Percentiles rank a stretch among this genome's conserved stretches.
phyloP scores from a whole-genome alignment of 2,329 filamentous ascomycete species.

The Ascochyta rabiei region DNA sequence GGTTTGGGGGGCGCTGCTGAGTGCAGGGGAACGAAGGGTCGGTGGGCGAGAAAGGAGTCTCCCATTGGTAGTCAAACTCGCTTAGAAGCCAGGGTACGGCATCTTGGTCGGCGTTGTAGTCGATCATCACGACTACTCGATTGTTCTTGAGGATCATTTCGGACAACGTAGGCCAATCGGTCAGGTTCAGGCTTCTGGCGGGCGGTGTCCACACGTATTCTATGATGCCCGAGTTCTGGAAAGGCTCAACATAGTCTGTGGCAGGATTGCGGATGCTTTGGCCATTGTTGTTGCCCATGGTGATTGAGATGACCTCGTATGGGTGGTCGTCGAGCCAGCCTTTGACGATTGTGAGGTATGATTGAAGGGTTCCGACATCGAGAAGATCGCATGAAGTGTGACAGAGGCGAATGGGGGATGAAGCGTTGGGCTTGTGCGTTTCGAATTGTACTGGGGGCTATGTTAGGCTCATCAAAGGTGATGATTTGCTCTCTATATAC shows the following conservation, averaged over 20 bases:
- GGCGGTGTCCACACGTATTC: constrained; percentile 76
- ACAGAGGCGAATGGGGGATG: constrained; percentile 70
- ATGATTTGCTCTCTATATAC: background rate
- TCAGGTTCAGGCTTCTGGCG: constrained; percentile 70
- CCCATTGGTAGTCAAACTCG: constrained; percentile 87
- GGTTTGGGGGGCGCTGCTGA: constrained; percentile 74
- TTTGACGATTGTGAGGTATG: constrained; percentile 72
- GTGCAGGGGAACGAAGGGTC: constrained; percentile 76
- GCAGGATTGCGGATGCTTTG: constrained; percentile 62
- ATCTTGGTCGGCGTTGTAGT: constrained; percentile 69
- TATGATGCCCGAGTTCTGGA: constrained; percentile 73
- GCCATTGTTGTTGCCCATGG: constrained; percentile 76
- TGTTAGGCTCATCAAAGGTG: background rate
- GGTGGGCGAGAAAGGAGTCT: constrained; percentile 82
- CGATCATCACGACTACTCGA: constrained; percentile 44
- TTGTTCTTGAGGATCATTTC: constrained; percentile 54
- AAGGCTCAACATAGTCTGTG: constrained; percentile 67
- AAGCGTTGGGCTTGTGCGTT: constrained; percentile 61
- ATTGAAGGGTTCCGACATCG: constrained; percentile 77
- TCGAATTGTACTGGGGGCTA: constrained; percentile 62
- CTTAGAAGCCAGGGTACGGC: constrained; percentile 83
- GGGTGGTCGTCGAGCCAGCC: constrained; percentile 78
- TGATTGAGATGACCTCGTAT: constrained; percentile 85
- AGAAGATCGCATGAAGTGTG: constrained; percentile 84
- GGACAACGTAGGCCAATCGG: constrained; percentile 83